These are phyloP conservation scores for Leccinum subrobustum DNA, from an alignment of 1,284 basidiomycete species.

Conservation along the genomic window DNA sequence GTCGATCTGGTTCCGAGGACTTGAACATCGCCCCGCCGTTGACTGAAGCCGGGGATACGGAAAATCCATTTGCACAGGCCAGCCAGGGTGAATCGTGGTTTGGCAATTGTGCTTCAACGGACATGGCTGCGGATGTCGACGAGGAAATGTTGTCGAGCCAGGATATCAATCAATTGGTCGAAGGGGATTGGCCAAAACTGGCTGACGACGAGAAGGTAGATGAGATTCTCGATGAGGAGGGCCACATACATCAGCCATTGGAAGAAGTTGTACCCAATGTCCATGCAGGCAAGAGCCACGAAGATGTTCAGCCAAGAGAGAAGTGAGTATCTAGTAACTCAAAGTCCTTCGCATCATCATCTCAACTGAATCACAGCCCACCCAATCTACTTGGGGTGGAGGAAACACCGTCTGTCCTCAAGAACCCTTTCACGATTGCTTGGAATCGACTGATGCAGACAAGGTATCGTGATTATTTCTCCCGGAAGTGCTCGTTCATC, in stretches of 20 bases:
- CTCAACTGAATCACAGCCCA: slow-evolving; percentile 3
- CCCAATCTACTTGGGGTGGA: not conserved
- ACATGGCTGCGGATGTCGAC: slow-evolving; percentile 50
- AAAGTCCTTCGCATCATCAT: not conserved
- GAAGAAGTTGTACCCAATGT: slow-evolving; percentile 27
- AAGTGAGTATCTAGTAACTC: not conserved
- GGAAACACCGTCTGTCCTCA: not conserved
- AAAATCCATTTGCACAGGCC: slow-evolving; percentile 30
- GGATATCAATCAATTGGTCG: slow-evolving; percentile 44
- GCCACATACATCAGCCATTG: slow-evolving; percentile 14
- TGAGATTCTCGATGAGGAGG: slow-evolving; percentile 32
- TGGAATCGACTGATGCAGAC: slow-evolving; percentile 25
- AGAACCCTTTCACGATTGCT: slow-evolving; percentile 27
- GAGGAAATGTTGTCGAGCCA: slow-evolving; percentile 52
- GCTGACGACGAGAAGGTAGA: slow-evolving; percentile 30
- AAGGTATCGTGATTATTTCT: slow-evolving; percentile 11
- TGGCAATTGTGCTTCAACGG: slow-evolving; percentile 14
- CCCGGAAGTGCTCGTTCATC: slow-evolving; percentile 4
- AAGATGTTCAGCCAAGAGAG: not conserved
- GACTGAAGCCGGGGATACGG: slow-evolving; percentile 6
- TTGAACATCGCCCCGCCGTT: not conserved
- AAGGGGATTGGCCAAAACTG: slow-evolving; percentile 37
- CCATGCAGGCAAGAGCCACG: not conserved
- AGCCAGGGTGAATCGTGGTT: slow-evolving; percentile 17
- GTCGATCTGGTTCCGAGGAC: slow-evolving; percentile 3